Base-by-base conservation (phyloP, 495 filamentous ascomycete genomes). In the Aspergillus cristatus region DNA sequence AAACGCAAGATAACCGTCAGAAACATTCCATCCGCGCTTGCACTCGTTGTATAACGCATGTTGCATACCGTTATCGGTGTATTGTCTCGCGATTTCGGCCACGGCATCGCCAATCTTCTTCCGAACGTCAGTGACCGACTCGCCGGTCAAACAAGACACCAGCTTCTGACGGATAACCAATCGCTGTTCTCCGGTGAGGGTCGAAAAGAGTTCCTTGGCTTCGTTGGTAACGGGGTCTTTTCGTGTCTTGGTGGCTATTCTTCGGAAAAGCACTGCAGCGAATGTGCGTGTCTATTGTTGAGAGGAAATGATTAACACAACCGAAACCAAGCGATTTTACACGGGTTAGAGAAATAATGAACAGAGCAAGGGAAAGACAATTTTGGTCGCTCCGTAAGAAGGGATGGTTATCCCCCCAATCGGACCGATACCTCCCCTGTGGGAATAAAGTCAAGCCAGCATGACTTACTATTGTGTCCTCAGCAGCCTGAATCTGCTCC, bases 71-170 rank as follows among this genome's bases (percentile, higher is more conserved):
- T 80, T 84, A 51, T 96, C 93, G 35, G 83, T 82, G 60, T 96
- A 94, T 57, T 97, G 86, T 51, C 93, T 79, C 22, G 89, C 93
- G 31, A 97, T 67, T 56, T 99, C 93, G 6, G 93, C 93, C 42
- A 97, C 81, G 2, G 91, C 87, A 61, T 99, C 93, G 38, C 87
- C 89, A 54, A 96, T 84, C 63, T 97, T 99, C 58, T 93, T 93
- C 54, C 93, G 73, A 25, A 94, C 83, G 12, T 76, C 60, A 31
- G 74, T 68, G 14, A 81, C 70, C 6, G 70, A 62, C 62, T 97
- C 93, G 31, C 60, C 65, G 29, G 77, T 75, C 34, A 96, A 64
- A 40, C 79, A 81, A 42, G 81, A 72, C 15, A 99, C 68, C 28
- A 97, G 67, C 56, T 88, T 90, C 42, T 79, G 71, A 37, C 86